Conservation (phyloP, 164 flowering plant species). For the Buxus sempervirens region DNA sequence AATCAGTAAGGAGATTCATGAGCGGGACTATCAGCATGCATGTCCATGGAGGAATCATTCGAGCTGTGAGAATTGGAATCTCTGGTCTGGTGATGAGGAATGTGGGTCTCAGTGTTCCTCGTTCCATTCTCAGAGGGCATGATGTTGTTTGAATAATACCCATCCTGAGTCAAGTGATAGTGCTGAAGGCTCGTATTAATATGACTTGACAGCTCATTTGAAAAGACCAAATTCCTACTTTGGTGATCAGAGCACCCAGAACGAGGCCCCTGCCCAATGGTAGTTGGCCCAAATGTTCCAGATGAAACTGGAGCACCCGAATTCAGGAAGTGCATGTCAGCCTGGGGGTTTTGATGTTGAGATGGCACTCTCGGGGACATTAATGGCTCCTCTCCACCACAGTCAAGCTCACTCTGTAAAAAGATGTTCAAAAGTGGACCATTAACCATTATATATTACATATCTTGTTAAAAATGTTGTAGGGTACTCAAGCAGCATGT, state of each 20-base stretch:
- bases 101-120: conserved; percentile 24
- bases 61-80: conserved; percentile 44
- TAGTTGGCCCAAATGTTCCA: conserved; percentile 39
- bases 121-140: conserved; percentile 26
- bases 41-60: conserved; percentile 53
- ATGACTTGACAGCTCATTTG: conserved; percentile 64
- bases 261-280: conserved; percentile 33
- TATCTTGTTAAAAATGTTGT: too few relatives aligned
- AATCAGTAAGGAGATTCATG: conserved; percentile 38
- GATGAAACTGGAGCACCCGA: conserved; percentile 40
- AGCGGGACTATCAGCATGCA: conserved; percentile 59
- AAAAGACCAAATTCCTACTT: conserved; percentile 51
- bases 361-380: conserved; percentile 47
- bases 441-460: not conserved
- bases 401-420: conserved; percentile 64
- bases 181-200: conserved; percentile 54
- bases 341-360: conserved; percentile 40
- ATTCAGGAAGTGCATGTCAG: conserved; percentile 23
- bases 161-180: conserved; percentile 44
- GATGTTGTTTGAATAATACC: conserved; percentile 30
- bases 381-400: conserved; percentile 52
- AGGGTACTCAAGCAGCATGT: too few relatives aligned
- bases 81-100: conserved; percentile 37
- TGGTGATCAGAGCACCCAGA: conserved; percentile 48
- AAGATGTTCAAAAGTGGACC: not conserved